These are phyloP conservation scores for Sporothrix pallida DNA, from an alignment of 2,329 filamentous ascomycete species.

Conservation along the genomic window DNA sequence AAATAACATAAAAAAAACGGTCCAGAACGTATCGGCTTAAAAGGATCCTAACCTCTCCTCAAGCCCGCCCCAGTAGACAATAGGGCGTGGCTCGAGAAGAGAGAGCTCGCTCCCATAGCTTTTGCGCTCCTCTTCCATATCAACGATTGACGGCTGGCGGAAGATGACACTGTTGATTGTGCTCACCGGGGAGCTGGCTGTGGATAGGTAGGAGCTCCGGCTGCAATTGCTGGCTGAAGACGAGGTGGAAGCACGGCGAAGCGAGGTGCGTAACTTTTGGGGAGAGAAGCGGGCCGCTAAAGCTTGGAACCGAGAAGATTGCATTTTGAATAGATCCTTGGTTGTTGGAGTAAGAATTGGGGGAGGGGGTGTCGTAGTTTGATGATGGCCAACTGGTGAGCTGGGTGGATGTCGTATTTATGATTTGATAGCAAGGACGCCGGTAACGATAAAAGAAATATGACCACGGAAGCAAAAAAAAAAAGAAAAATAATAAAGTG, in stretches of 20 bases:
- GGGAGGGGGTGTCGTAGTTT: not conserved
- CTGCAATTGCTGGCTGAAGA: constrained; percentile 50
- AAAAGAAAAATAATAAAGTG: no score
- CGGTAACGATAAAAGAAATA: no score
- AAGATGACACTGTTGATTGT: constrained; percentile 66
- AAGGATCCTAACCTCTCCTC: constrained; percentile 62
- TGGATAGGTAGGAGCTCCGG: constrained; percentile 51
- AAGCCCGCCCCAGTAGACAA: constrained; percentile 67
- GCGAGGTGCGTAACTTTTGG: constrained; percentile 56
- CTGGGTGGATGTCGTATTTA: not conserved
- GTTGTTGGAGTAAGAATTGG: not conserved
- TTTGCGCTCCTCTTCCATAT: constrained; percentile 62
- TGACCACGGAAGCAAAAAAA: no score
- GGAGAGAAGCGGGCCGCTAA: constrained; percentile 59
- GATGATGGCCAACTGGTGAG: not conserved
- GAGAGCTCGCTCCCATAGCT: constrained; percentile 59
- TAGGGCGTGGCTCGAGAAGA: constrained; percentile 65
- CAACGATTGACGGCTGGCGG: constrained; percentile 62
- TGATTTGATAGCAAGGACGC: no score
- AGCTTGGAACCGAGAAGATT: constrained; percentile 56
- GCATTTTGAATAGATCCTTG: constrained; percentile 48
- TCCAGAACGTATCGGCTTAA: not conserved
- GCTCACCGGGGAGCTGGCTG: constrained; percentile 52
- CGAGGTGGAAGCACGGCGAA: constrained; percentile 55
- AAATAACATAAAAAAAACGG: not conserved